Evolutionary conservation across 2,329 filamentous ascomycete species (phyloP).

Genomic region (Chalaropsis thielavioides): DNA sequence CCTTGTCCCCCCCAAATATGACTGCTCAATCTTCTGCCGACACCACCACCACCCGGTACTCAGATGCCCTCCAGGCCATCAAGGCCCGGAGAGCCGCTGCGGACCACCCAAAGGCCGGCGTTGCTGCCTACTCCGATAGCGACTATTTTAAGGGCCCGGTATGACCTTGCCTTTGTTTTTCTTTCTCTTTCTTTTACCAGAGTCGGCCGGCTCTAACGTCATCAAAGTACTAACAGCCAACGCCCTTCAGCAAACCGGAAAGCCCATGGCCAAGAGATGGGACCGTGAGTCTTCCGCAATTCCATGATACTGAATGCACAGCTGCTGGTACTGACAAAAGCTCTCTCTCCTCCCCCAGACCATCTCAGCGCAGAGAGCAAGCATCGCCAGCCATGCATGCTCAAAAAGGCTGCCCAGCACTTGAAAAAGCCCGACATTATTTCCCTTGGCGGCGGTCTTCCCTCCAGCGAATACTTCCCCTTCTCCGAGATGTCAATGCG

Average conservation of each 20-base stretch:
- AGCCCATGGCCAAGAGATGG: slow-evolving; percentile 70
- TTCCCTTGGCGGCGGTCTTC: slow-evolving; percentile 82
- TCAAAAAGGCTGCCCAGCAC: slow-evolving; percentile 69
- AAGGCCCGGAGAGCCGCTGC: slow-evolving; percentile 52
- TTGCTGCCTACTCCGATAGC: slow-evolving; percentile 63
- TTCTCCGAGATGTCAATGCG: slow-evolving; percentile 64
- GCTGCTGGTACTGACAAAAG: slow-evolving; percentile 10
- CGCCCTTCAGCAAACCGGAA: slow-evolving; percentile 30
- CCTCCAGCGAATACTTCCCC: slow-evolving; percentile 84
- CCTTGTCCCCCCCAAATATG: not conserved
- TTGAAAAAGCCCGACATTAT: slow-evolving; percentile 74
- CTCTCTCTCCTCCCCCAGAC: slow-evolving; percentile 25
- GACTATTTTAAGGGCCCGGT: slow-evolving; percentile 71
- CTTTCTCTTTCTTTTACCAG: too few species aligned
- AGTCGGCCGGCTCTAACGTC: not conserved
- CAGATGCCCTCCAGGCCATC: slow-evolving; percentile 42
- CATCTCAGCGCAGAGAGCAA: slow-evolving; percentile 49
- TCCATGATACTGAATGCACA: not conserved
- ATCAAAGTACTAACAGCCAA: not conserved
- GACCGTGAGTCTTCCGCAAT: slow-evolving; percentile 48
- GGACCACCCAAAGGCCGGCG: slow-evolving; percentile 57
- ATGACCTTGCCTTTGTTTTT: slow-evolving; percentile 22
- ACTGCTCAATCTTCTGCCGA: slow-evolving; percentile 6
- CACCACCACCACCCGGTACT: slow-evolving; percentile 12
- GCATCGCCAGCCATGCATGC: slow-evolving; percentile 47